Evolutionary conservation across 1,284 basidiomycete species (phyloP).

Genomic region (Ustilago trichophora): DNA sequence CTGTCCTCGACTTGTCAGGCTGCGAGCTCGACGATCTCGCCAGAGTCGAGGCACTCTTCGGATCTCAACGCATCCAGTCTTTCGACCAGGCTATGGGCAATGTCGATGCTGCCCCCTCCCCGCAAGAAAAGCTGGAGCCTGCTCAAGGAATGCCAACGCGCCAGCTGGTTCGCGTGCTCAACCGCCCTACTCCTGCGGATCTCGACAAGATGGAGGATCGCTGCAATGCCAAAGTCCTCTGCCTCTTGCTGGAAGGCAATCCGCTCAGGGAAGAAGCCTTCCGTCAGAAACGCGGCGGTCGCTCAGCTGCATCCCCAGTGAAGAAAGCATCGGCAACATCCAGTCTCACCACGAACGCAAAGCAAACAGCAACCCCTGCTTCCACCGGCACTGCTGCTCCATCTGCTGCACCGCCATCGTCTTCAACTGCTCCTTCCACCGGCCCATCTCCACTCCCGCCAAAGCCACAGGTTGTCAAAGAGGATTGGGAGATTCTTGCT

Average conservation of each 20-base stretch:
- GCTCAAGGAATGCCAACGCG: slow-evolving; percentile 21
- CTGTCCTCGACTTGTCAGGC: slow-evolving; percentile 51
- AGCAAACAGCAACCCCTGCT: background rate
- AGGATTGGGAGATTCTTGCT: slow-evolving; percentile 54
- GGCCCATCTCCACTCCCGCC: slow-evolving; percentile 33
- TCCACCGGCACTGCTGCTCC: background rate
- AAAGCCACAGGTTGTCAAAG: slow-evolving; percentile 41
- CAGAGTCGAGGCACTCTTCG: slow-evolving; percentile 48
- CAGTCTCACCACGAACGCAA: background rate
- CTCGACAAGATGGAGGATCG: slow-evolving; percentile 25
- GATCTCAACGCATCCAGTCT: slow-evolving; percentile 36
- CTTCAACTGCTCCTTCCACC: no score
- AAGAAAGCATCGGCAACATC: slow-evolving; percentile 17
- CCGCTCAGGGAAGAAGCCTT: slow-evolving; percentile 52
- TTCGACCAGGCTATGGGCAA: slow-evolving; percentile 31
- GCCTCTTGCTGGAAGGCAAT: slow-evolving; percentile 50
- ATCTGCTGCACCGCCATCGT: no score
- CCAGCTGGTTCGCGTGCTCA: slow-evolving; percentile 48
- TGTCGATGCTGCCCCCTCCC: slow-evolving; percentile 2
- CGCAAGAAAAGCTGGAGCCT: slow-evolving; percentile 3
- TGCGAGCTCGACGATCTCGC: slow-evolving; percentile 55
- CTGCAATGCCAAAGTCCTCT: slow-evolving; percentile 24
- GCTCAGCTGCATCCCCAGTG: slow-evolving; percentile 25
- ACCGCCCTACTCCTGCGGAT: slow-evolving; percentile 27
- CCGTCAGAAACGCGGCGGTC: slow-evolving; percentile 53